A percentile compares a stretch with the other conserved stretches of the same genome.
Conservation (phyloP, 2,329 filamentous ascomycete genomes). For the Xylaria sp. region DNA sequence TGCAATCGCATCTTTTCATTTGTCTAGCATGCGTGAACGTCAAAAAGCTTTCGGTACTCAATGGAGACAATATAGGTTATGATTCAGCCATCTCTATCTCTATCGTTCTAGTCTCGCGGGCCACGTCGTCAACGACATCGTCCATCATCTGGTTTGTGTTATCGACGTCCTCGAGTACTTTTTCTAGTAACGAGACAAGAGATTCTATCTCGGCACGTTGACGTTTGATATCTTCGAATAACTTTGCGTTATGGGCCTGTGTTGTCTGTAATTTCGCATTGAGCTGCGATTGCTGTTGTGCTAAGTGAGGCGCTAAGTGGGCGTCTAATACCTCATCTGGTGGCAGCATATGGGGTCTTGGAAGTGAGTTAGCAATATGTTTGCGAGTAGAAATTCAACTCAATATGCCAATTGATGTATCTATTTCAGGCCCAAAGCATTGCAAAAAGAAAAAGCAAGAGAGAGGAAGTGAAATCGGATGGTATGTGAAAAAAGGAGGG, state of each 20-base stretch:
- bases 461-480: background rate
- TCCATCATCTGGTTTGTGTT: conserved; percentile 62
- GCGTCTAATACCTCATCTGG: conserved; percentile 63
- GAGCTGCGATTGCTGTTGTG: conserved; percentile 65
- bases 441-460: background rate
- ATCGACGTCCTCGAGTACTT: conserved; percentile 64
- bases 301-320: conserved; percentile 65
- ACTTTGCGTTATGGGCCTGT: conserved; percentile 66
- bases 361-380: conserved; percentile 6
- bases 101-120: conserved; percentile 60
- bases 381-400: too few relatives aligned
- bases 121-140: conserved; percentile 60
- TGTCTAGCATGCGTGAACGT: background rate
- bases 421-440: too few relatives aligned
- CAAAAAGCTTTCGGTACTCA: too few relatives aligned
- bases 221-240: conserved; percentile 62
- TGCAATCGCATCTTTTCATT: background rate
- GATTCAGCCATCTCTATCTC: conserved; percentile 54
- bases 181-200: conserved; percentile 62
- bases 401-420: too few relatives aligned
- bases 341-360: conserved; percentile 66
- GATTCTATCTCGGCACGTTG: conserved; percentile 67
- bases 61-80: conserved; percentile 9
- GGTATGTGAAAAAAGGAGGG: background rate
- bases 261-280: conserved; percentile 67